Base-by-base conservation (phyloP, 2,329 filamentous ascomycete species). In the Scedosporium aurantiacum region DNA sequence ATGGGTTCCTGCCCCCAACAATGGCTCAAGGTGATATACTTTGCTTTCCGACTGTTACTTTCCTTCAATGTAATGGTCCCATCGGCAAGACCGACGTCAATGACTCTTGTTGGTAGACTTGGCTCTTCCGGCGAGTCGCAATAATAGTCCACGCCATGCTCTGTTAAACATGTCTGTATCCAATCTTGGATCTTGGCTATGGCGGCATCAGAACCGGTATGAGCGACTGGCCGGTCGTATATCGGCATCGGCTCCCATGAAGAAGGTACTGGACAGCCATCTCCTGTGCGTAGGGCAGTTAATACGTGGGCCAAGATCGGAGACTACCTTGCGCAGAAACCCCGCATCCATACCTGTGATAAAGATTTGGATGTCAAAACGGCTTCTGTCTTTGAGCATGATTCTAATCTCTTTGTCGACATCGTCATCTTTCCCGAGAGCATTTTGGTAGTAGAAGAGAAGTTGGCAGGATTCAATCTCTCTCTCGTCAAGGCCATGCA, bases 11-110 rank as follows among this genome's bases (percentile, higher is more conserved):
- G 41, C 25, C 61, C 57, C 57, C 57, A 62, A 23, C 52, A 61
- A 32, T 61, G 55, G 52, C 43, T 59, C 60, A 64, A 55, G 50
- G 16, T 58, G 45, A 43, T 16, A 57, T 62, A 64, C n/a, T 58
- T 45, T 7, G 16, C 54, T 4, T 5, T 28, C 28, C 23, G 18
- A 5, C 54, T 25, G 16, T 57, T 57, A 8, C 10, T 37, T 18
- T 56, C 54, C 12, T 16, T 8, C 12, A 56, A 21, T n/a, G 18
- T 28, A 3, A 57, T 32, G 5, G n/a, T 37, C 12, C 54, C 54
- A 32, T n/a, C 25, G 5, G n/a, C 8, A n/a, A 57, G 54, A 27
- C 54, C 54, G 2, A 40, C 27, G 54, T 57, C 54, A n/a, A 57
- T 21, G 23, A 57, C 28, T 23, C 54, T 56, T 23, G 54, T 56